These are phyloP conservation scores for Rugosomyces carneus DNA, from an alignment of 1,284 basidiomycete species.

Conservation along the genomic window DNA sequence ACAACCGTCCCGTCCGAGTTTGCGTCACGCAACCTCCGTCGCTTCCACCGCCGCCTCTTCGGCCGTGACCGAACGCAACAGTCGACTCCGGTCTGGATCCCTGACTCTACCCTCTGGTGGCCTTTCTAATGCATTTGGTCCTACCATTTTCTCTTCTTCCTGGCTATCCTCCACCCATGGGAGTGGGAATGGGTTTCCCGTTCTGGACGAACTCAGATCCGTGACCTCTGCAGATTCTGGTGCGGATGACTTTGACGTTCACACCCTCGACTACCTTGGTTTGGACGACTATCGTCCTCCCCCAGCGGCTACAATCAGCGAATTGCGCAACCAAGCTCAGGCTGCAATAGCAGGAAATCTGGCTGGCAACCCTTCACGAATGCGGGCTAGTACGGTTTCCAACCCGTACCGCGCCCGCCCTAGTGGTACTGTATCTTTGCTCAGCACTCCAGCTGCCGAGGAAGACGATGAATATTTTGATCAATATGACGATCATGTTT, in stretches of 20 bases:
- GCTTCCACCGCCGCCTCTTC: conserved; percentile 58
- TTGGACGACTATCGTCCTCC: conserved; percentile 74
- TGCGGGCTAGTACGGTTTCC: conserved; percentile 88
- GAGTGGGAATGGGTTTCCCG: conserved; percentile 48
- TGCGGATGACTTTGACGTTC: conserved; percentile 83
- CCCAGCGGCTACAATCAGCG: conserved; percentile 77
- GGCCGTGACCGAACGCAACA: conserved; percentile 59
- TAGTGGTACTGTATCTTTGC: conserved; percentile 45
- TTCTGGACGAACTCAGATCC: conserved; percentile 74
- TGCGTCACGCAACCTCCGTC: conserved; percentile 73
- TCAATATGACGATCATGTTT: conserved; percentile 49
- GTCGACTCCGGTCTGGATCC: conserved; percentile 85
- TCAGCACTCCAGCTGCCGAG: conserved; percentile 55
- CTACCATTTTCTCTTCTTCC: conserved; percentile 81
- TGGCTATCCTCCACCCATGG: conserved; percentile 72
- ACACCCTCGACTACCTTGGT: conserved; percentile 92
- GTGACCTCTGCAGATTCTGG: conserved; percentile 73
- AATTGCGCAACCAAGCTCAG: conserved; percentile 81
- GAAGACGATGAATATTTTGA: conserved; percentile 73
- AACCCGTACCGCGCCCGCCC: conserved; percentile 70
- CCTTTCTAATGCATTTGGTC: conserved; percentile 81
- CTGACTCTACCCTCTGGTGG: conserved; percentile 74
- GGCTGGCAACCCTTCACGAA: conserved; percentile 62
- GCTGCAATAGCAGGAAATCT: conserved; percentile 81
- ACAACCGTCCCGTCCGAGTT: conserved; percentile 57